Evolutionary conservation across 129 eudicot genomes (phyloP).

Genomic region (Lactuca sativa): DNA sequence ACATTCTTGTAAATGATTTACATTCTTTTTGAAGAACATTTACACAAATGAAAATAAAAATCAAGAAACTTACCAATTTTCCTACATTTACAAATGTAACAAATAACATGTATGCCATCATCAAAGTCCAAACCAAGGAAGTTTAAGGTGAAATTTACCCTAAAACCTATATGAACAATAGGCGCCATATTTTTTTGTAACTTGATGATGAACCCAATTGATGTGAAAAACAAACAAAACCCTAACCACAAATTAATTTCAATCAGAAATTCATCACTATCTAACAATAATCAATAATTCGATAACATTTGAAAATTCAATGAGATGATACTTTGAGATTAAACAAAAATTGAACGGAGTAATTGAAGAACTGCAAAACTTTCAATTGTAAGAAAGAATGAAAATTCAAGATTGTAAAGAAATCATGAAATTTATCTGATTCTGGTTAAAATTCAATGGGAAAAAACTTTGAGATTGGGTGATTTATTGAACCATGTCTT

Average conservation of each 20-base stretch:
- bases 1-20: too few species aligned
- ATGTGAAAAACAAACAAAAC: slow-evolving; percentile 28
- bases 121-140: too few species aligned
- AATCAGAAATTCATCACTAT: background rate
- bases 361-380: background rate
- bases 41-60: too few species aligned
- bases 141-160: too few species aligned
- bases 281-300: background rate
- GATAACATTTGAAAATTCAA: background rate
- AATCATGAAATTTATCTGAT: background rate
- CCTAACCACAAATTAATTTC: slow-evolving; percentile 17
- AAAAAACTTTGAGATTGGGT: slow-evolving; percentile 58
- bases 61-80: too few species aligned
- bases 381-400: background rate
- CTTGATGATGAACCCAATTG: background rate
- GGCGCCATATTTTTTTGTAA: too few species aligned
- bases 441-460: slow-evolving; percentile 44
- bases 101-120: too few species aligned
- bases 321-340: too few species aligned
- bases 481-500: slow-evolving; percentile 86
- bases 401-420: slow-evolving; percentile 7
- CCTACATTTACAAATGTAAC: too few species aligned
- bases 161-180: too few species aligned
- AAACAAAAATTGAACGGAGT: background rate
- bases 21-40: too few species aligned